A percentile compares a stretch with the other conserved stretches of the same genome.
Conservation (phyloP, 306 rosid species). For the Sechiopsis laciniata region DNA sequence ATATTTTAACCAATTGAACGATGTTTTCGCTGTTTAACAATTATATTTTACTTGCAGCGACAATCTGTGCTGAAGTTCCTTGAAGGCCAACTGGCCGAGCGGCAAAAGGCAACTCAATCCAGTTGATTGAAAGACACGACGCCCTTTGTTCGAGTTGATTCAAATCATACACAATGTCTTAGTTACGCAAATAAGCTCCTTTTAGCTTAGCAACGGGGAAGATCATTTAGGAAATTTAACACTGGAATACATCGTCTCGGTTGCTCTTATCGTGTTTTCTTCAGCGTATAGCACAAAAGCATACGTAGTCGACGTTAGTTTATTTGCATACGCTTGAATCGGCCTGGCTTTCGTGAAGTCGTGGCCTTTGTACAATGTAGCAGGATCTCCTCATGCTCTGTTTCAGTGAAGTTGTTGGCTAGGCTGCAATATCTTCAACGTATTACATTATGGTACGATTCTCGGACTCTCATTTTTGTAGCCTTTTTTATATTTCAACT, state of each 20-base stretch:
- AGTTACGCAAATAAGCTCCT: neutral
- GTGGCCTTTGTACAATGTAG: neutral
- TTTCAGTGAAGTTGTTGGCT: too few species aligned
- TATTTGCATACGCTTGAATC: neutral
- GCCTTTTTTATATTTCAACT: too few species aligned
- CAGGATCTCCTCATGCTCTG: too few species aligned
- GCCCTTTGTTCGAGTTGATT: neutral
- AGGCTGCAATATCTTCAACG: too few species aligned
- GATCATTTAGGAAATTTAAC: neutral
- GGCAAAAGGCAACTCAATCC: constrained; percentile 8
- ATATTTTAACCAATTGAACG: neutral
- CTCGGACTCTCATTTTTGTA: too few species aligned
- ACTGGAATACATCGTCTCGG: neutral
- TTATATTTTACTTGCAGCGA: neutral
- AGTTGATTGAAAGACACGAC: neutral
- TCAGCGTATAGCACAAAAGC: constrained; percentile 2
- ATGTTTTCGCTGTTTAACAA: neutral
- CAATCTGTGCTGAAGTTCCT: constrained; percentile 17
- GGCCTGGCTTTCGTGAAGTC: neutral
- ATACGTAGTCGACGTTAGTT: neutral
- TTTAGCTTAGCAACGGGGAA: constrained; percentile 5
- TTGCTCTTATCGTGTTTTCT: neutral
- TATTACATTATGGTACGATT: too few species aligned
- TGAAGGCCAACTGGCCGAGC: constrained; percentile 8
- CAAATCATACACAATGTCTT: neutral